Evolutionary conservation across 2,329 filamentous ascomycete species (phyloP), one percentile per base, ranked within the genome.

Genomic region (Eurotiales sp.): DNA sequence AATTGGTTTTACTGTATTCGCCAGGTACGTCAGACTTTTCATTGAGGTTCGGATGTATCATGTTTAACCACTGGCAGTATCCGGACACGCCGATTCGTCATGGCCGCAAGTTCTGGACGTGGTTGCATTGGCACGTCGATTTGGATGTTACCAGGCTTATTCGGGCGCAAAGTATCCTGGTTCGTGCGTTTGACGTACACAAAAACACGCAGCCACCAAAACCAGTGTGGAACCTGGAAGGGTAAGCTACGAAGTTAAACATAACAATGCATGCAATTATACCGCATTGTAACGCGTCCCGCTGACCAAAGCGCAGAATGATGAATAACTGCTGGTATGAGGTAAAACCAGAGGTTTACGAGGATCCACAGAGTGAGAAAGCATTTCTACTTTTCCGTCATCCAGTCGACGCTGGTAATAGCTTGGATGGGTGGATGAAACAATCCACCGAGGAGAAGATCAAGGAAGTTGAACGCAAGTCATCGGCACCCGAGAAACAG

Each of bases 291-390:
- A 8, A 32, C 15, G 15, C 25, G 27, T 19, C 15, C 15, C 11
- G 23, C 15, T 14, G n/a, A 32, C 1, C 14, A 46, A 3, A 29
- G 10, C 25, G 5, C 34, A 64, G 73, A 10, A 78, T 79, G 75
- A 79, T 80, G 77, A 80, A 80, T 60, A 80, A 79, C 40, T 72
- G 71, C 54, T 77, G 72, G 72, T 79, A 79, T 54, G 54, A 61
- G 1, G 71, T 80, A 12, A 71, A 70, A 41, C 61, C 70, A 0
- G 69, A 74, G 30, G 68, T 74, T 3, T 50, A 62, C 0, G 61
- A 67, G n/a, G 61, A 64, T 12, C 55, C 62, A 14, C 58, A 70
- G 2, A 61, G 64, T 8, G 61, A 66, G 1, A 58, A 59, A 4
- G 56, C 68, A 2, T 60, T 56, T 2, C 64, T 77, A 3, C 50